A percentile compares a stretch with the other conserved stretches of the same genome.
Evolutionary conservation across 2,329 filamentous ascomycete species (phyloP).

Genomic region (Pseudogymnoascus pannorum): DNA sequence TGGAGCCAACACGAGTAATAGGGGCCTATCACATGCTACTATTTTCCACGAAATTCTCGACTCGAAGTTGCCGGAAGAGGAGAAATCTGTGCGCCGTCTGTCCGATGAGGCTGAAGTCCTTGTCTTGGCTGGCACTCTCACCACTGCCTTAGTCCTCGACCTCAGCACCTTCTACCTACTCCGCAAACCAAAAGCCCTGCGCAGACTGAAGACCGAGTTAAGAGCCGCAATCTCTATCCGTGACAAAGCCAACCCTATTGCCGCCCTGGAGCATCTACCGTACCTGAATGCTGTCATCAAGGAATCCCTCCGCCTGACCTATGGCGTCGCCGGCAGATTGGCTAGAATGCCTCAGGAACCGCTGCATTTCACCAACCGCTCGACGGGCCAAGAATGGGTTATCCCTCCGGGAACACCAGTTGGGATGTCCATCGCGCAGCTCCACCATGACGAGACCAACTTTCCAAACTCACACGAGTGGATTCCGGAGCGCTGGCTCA

Average conservation of each 20-base stretch:
- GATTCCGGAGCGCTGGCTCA: slow-evolving; percentile 35
- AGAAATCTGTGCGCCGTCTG: neutral
- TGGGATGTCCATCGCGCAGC: slow-evolving; percentile 28
- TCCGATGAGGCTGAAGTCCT: neutral
- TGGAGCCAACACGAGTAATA: neutral
- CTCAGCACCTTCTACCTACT: neutral
- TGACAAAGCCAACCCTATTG: neutral
- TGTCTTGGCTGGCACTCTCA: neutral
- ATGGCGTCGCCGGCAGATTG: slow-evolving; percentile 23
- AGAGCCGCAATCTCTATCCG: neutral
- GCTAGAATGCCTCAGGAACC: slow-evolving; percentile 4
- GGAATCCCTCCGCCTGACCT: slow-evolving; percentile 27
- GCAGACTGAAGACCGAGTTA: neutral
- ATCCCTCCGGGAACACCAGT: slow-evolving; percentile 18
- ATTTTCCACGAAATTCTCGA: neutral
- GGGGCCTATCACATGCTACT: neutral
- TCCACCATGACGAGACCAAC: slow-evolving; percentile 34
- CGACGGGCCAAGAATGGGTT: slow-evolving; percentile 11
- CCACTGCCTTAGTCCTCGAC: neutral
- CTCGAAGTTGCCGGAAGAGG: neutral
- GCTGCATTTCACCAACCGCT: slow-evolving; percentile 15
- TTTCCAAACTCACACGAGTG: slow-evolving; percentile 34
- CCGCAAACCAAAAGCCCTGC: neutral
- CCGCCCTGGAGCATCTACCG: slow-evolving; percentile 33
- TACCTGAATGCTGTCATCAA: slow-evolving; percentile 27